A percentile compares a stretch with the other conserved stretches of the same genome.
Conservation (phyloP, 202 grass and related monocot species). For the Schoenoplectus triqueter region DNA sequence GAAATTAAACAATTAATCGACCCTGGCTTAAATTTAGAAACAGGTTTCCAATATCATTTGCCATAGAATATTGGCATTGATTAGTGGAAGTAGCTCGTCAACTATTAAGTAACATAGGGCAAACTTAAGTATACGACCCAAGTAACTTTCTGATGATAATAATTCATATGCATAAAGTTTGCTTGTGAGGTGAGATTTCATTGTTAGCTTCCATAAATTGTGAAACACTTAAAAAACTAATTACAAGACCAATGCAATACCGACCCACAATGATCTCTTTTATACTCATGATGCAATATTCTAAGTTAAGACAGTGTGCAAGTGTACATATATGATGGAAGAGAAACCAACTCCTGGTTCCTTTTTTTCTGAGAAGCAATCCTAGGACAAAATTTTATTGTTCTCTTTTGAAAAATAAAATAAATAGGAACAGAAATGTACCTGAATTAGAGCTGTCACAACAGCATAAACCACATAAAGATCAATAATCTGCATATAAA, state of each 20-base stretch:
- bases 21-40: background rate
- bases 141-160: background rate
- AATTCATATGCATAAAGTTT: background rate
- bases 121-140: background rate
- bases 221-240: background rate
- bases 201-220: background rate
- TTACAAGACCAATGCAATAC: background rate
- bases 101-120: background rate
- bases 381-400: background rate
- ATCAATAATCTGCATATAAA: constrained; percentile 72
- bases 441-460: constrained; percentile 75
- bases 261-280: background rate
- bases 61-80: background rate
- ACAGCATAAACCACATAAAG: constrained; percentile 80
- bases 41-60: background rate
- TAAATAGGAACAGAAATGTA: constrained; percentile 19
- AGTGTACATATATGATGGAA: background rate
- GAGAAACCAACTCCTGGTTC: background rate
- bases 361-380: background rate
- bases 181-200: background rate
- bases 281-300: background rate
- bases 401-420: background rate
- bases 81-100: background rate
- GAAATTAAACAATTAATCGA: background rate
- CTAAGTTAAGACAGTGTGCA: background rate